Conservation (phyloP, 75 land plant species). For the Sequoia sempervirens region DNA sequence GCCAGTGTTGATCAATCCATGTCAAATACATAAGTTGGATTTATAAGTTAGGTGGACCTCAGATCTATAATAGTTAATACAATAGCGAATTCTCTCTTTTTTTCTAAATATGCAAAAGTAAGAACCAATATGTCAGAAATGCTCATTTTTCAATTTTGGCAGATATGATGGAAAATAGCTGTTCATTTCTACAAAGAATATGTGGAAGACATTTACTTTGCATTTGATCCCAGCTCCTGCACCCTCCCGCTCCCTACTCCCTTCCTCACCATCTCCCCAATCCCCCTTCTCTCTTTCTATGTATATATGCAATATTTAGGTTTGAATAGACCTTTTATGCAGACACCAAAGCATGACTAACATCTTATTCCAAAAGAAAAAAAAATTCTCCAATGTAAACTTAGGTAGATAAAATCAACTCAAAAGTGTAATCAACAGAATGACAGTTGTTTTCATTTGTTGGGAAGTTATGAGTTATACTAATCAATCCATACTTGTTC, state of each 20-base stretch:
- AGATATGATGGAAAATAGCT: not conserved
- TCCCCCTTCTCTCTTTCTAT: too few species aligned
- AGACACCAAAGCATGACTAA: not conserved
- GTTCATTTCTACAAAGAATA: not conserved
- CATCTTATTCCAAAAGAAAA: not conserved
- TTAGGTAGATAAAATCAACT: not conserved
- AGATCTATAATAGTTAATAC: not conserved
- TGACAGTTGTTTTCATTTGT: not conserved
- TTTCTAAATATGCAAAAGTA: not conserved
- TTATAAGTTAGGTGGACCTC: not conserved
- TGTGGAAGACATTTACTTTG: not conserved
- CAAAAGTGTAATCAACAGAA: not conserved
- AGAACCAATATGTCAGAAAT: too few species aligned
- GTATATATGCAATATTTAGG: too few species aligned
- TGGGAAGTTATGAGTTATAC: not conserved
- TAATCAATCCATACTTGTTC: constrained; percentile 63
- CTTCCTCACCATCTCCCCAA: not conserved
- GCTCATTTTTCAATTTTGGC: not conserved
- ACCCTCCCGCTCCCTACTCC: too few species aligned
- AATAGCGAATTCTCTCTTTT: not conserved
- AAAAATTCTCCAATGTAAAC: not conserved
- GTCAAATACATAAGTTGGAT: not conserved
- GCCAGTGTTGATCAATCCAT: not conserved
- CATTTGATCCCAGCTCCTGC: not conserved
- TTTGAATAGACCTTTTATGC: too few species aligned